These are phyloP conservation scores for Hemileccinum rubropunctum DNA, from an alignment of 768 basidiomycete species.

Conservation along the genomic window DNA sequence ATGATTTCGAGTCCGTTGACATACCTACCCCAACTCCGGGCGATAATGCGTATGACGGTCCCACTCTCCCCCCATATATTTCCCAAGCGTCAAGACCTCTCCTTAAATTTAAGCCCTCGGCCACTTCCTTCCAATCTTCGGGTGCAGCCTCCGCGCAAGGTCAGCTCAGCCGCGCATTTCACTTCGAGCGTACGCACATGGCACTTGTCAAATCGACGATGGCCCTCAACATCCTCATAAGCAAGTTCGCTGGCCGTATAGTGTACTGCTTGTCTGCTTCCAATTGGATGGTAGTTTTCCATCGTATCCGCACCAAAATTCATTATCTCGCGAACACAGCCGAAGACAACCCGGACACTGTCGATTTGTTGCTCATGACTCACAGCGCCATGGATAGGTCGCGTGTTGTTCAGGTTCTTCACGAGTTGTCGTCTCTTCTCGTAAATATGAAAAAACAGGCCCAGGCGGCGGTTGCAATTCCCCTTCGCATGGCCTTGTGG, in stretches of 20 bases:
- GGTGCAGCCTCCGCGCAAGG: constrained; percentile 29
- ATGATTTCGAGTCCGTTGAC: constrained; percentile 68
- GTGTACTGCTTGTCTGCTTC: constrained; percentile 85
- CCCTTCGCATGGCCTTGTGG: constrained; percentile 80
- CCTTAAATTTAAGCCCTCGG: constrained; percentile 34
- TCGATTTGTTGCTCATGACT: constrained; percentile 76
- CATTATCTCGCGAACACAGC: constrained; percentile 52
- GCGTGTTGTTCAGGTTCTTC: constrained; percentile 67
- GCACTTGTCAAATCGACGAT: constrained; percentile 53
- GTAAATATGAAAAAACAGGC: constrained; percentile 78
- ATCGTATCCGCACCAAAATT: constrained; percentile 67
- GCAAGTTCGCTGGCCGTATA: constrained; percentile 72
- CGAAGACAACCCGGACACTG: constrained; percentile 60
- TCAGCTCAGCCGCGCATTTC: constrained; percentile 27
- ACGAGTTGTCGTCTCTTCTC: constrained; percentile 78
- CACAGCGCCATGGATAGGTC: constrained; percentile 70
- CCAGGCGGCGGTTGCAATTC: constrained; percentile 66
- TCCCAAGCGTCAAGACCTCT: constrained; percentile 36
- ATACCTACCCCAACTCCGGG: constrained; percentile 26
- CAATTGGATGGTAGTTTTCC: constrained; percentile 80
- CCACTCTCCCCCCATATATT: constrained; percentile 38
- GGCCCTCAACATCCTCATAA: constrained; percentile 60
- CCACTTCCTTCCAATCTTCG: constrained; percentile 42
- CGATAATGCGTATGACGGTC: constrained; percentile 17
- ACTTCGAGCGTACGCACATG: constrained; percentile 63